Evolutionary conservation across 2,329 filamentous ascomycete species (phyloP).

Genomic region (Xylariaceae sp.): DNA sequence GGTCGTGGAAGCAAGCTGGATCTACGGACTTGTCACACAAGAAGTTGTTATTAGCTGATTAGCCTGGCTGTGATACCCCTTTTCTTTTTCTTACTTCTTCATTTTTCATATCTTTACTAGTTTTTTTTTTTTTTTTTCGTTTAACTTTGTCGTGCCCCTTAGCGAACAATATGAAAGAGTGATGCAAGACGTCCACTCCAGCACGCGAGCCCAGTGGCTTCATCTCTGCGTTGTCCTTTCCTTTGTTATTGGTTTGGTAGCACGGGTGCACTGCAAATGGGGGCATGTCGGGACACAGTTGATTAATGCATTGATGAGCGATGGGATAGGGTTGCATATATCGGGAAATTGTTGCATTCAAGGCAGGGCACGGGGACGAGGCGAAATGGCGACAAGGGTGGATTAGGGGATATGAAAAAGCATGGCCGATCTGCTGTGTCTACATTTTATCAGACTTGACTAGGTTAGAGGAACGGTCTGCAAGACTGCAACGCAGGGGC

Average conservation of each 20-base stretch:
- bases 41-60: conserved; percentile 42
- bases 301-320: neutral
- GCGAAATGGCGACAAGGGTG: too few relatives aligned
- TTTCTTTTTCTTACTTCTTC: conserved; percentile 4
- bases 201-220: neutral
- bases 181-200: neutral
- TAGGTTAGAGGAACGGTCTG: too few relatives aligned
- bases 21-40: conserved; percentile 51
- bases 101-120: neutral
- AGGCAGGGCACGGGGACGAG: too few relatives aligned
- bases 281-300: too few relatives aligned
- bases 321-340: neutral
- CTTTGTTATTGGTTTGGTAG: neutral
- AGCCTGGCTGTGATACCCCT: conserved; percentile 17
- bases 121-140: neutral
- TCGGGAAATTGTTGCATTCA: neutral
- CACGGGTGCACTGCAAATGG: too few relatives aligned
- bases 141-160: neutral
- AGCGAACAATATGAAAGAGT: neutral
- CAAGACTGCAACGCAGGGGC: too few relatives aligned
- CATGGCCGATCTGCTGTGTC: too few relatives aligned
- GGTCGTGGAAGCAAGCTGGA: conserved; percentile 49
- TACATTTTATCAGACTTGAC: too few relatives aligned
- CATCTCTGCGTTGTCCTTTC: neutral
- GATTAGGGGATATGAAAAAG: too few relatives aligned